Percentiles rank a stretch among this genome's conserved stretches.
Conservation (phyloP, 108 stramenopile genomes). For the Nitzschia sp. region DNA sequence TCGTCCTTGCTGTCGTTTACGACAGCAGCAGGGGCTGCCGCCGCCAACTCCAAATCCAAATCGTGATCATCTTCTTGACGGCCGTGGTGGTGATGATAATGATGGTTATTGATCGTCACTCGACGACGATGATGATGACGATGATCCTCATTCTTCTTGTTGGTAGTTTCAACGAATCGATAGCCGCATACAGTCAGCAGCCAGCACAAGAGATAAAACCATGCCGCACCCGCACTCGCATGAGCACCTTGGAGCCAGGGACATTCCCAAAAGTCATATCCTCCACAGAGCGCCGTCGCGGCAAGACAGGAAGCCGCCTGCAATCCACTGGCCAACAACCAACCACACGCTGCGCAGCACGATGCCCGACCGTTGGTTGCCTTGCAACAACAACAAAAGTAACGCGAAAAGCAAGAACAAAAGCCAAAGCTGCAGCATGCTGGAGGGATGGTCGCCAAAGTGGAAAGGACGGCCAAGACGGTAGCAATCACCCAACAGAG, state of each 20-base stretch:
- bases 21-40: not conserved
- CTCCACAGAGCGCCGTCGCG: not conserved
- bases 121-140: not conserved
- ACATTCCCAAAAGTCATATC: constrained; percentile 14
- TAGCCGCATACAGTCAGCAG: constrained; percentile 1
- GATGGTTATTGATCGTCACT: too few relatives aligned
- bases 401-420: not conserved
- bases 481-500: constrained; percentile 1
- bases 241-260: constrained; percentile 18
- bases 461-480: not conserved
- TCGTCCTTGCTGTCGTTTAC: not conserved
- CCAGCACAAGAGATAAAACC: constrained; percentile 12
- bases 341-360: not conserved
- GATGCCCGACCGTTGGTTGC: not conserved
- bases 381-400: not conserved
- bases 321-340: constrained; percentile 15
- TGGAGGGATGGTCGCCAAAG: not conserved
- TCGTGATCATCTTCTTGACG: not conserved
- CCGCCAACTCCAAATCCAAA: not conserved
- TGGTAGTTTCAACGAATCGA: not conserved
- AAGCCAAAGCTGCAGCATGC: not conserved
- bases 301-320: constrained; percentile 6
- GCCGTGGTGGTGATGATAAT: constrained; percentile 6
- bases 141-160: not conserved
- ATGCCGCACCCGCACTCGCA: constrained; percentile 15